These are phyloP conservation scores for Phytophthora sp. DNA, from an alignment of 352 stramenopile species.

Conservation along the genomic window DNA sequence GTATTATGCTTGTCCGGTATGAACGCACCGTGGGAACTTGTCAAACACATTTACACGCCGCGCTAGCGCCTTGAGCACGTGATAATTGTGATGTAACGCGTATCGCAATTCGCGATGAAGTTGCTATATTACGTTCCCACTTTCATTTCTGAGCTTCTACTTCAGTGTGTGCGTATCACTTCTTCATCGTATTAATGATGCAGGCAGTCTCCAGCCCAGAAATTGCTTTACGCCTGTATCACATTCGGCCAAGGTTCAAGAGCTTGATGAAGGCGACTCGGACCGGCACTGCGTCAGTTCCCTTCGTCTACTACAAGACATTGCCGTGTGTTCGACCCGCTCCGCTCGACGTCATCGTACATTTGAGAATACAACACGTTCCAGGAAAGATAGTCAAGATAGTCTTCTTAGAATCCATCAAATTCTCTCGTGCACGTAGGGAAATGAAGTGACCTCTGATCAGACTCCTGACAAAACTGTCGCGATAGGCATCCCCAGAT, in stretches of 20 bases:
- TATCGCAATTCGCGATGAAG: too few species aligned
- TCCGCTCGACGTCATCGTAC: slow-evolving; percentile 19
- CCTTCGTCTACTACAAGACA: slow-evolving; percentile 38
- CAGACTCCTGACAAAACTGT: slow-evolving; percentile 20
- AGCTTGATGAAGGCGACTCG: slow-evolving; percentile 37
- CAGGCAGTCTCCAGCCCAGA: slow-evolving; percentile 8
- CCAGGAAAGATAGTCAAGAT: too few species aligned
- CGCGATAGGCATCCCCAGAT: not conserved
- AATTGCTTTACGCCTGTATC: slow-evolving; percentile 33
- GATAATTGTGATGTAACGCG: too few species aligned
- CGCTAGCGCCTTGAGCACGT: too few species aligned
- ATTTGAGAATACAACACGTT: slow-evolving; percentile 7
- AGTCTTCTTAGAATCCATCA: too few species aligned
- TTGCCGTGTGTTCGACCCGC: slow-evolving; percentile 35
- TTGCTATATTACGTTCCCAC: not conserved
- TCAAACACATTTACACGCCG: too few species aligned
- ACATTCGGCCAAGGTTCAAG: slow-evolving; percentile 41
- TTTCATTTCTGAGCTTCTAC: slow-evolving; percentile 22
- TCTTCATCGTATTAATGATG: slow-evolving; percentile 19
- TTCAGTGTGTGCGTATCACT: not conserved
- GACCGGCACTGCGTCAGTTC: slow-evolving; percentile 43
- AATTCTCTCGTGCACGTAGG: too few species aligned
- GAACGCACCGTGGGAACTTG: too few species aligned
- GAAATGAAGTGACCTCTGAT: too few species aligned
- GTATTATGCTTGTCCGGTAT: slow-evolving; percentile 5